Percentiles rank a stretch among this genome's conserved stretches.
These are phyloP conservation scores for Blastobotrys chiropterorum DNA, from an alignment of 805 yeast species.

Conservation along the genomic window DNA sequence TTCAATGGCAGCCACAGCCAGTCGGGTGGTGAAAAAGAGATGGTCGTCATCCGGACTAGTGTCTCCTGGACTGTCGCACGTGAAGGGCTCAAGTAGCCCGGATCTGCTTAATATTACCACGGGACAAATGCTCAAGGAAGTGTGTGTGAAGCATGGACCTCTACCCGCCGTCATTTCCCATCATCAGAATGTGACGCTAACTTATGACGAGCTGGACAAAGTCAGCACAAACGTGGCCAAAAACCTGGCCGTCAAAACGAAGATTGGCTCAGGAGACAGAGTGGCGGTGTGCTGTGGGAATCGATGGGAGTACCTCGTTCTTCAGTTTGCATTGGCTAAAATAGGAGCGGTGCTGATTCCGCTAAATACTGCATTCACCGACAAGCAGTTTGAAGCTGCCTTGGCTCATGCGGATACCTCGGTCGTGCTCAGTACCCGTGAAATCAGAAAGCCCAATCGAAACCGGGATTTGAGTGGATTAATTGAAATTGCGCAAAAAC, in stretches of 20 bases:
- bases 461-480: background rate
- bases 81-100: constrained; percentile 14
- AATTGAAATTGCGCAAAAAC: background rate
- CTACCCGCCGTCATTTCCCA: constrained; percentile 20
- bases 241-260: constrained; percentile 15
- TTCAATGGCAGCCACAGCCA: background rate
- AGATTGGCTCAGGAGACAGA: constrained; percentile 20
- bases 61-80: constrained; percentile 8
- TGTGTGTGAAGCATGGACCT: constrained; percentile 13
- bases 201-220: constrained; percentile 19
- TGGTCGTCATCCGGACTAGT: background rate
- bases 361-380: constrained; percentile 27
- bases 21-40: background rate
- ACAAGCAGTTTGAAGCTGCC: constrained; percentile 23
- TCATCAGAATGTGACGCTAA: constrained; percentile 17
- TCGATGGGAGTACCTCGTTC: constrained; percentile 26
- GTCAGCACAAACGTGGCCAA: constrained; percentile 16
- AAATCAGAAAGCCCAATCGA: constrained; percentile 5
- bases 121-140: constrained; percentile 12
- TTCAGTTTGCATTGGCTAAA: constrained; percentile 25
- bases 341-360: constrained; percentile 28
- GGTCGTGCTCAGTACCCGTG: constrained; percentile 21
- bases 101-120: constrained; percentile 11
- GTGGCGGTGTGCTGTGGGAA: constrained; percentile 28
- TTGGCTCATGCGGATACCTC: constrained; percentile 19